Evolutionary conservation across 805 yeast genomes (phyloP), one percentile per base, ranked within the genome.

Genomic region (Monosporozyma solicola): DNA sequence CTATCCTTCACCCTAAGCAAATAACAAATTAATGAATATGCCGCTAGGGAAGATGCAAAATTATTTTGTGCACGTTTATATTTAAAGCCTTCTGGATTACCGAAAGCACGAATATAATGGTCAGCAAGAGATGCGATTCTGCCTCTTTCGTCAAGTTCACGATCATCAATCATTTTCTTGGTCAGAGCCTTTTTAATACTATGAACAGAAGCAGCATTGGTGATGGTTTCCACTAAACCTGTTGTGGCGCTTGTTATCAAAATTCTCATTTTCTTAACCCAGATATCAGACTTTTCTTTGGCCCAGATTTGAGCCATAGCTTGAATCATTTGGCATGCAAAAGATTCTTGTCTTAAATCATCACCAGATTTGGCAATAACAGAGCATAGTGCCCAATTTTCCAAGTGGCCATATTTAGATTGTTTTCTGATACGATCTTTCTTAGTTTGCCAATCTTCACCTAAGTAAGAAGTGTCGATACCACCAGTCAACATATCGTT

Each of bases 301-400:
- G 80, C 79, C 98, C 98, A 94, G 46, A 89, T 82, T 50, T 81
- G 81, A 1, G 95, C 83, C 71, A 92, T 87, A 25, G 95, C 85
- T 55, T 86, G 85, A 50, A 94, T 92, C 46, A 94, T 68, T 67
- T 94, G 99, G 57, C 97, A 90, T 0, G 99, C 99, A 74, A 94
- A 90, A 0, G 99, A 97, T 68, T 94, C 99, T 66, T 94, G 99
- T 25, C 96, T 86, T 50, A 94, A 69, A 70, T 94, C 99, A 62
- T 87, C 92, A 37, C 99, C 99, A 32, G 96, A 92, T 65, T 94
- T 94, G 11, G 95, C 96, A 65, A 94, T 94, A 2, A 92, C 97
- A 0, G 97, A 91, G 59, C 92, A 89, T 41, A 94, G 68, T 57
- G 94, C 97, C 99, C 99, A 94, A 65, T 89, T 87, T 27, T 85